Conservation (phyloP, 1,284 basidiomycete species). For the Hemileccinum hortonii region DNA sequence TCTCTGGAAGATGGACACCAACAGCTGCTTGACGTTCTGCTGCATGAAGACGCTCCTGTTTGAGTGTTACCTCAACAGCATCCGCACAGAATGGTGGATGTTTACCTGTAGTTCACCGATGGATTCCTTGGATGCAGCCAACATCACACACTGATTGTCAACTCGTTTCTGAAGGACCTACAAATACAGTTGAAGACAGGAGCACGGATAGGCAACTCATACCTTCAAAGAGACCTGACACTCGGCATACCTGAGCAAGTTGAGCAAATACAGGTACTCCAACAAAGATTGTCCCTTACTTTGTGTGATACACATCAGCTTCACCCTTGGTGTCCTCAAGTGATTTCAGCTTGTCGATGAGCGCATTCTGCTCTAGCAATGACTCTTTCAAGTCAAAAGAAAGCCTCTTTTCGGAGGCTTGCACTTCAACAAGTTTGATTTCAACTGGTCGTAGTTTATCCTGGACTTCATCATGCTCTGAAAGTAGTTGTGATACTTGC, state of each 20-base stretch:
- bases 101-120: conserved; percentile 54
- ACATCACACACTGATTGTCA: conserved; percentile 52
- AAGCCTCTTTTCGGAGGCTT: conserved; percentile 15
- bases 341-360: conserved; percentile 23
- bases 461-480: conserved; percentile 27
- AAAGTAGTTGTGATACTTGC: conserved; percentile 27
- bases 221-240: conserved; percentile 36
- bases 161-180: conserved; percentile 60
- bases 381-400: conserved; percentile 19
- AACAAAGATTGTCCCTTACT: conserved; percentile 16
- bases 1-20: conserved; percentile 2
- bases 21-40: conserved; percentile 19
- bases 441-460: conserved; percentile 16
- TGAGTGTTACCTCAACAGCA: background rate
- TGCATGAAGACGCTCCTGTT: conserved; percentile 22
- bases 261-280: background rate
- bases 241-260: conserved; percentile 20
- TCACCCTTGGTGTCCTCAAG: conserved; percentile 24
- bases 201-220: background rate
- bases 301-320: conserved; percentile 22
- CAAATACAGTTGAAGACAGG: background rate
- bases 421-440: conserved; percentile 18
- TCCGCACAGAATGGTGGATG: background rate
- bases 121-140: conserved; percentile 53
- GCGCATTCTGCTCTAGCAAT: conserved; percentile 19